Conservation (phyloP, 78 protist genomes). For the Monocercomonoides exilis region DNA sequence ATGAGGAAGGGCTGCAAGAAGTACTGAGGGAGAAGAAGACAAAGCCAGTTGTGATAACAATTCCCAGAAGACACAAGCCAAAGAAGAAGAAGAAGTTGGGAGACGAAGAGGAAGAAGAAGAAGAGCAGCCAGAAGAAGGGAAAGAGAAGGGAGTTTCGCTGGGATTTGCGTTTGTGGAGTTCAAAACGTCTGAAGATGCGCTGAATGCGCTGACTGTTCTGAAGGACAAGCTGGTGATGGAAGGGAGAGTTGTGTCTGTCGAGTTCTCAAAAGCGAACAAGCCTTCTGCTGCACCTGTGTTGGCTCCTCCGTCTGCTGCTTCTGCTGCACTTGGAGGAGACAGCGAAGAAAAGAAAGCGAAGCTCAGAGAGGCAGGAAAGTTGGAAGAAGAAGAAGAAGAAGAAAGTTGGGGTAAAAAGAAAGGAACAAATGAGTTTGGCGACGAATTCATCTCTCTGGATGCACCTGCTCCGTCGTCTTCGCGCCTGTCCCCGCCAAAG, state of each 20-base stretch:
- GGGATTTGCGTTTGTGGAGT: slow-evolving; percentile 33
- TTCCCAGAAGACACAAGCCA: not conserved
- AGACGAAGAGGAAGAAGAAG: not conserved
- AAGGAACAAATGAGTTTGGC: too few relatives aligned
- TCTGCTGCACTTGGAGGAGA: too few relatives aligned
- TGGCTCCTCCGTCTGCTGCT: not conserved
- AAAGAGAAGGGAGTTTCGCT: not conserved
- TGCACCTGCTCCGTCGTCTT: not conserved
- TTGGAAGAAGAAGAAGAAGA: too few relatives aligned
- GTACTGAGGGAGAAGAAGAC: not conserved
- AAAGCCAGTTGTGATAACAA: not conserved
- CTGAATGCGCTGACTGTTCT: not conserved
- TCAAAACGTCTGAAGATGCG: not conserved
- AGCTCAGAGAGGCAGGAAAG: too few relatives aligned
- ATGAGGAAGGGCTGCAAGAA: not conserved
- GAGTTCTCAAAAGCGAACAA: not conserved
- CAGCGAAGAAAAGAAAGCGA: too few relatives aligned
- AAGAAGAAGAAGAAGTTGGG: too few relatives aligned
- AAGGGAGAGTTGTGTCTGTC: slow-evolving; percentile 10
- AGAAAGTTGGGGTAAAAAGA: too few relatives aligned
- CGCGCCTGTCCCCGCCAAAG: not conserved
- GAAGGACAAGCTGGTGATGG: not conserved
- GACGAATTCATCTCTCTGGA: not conserved
- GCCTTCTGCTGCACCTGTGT: not conserved
- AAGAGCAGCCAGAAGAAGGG: not conserved